A percentile compares a stretch with the other conserved stretches of the same genome.
These are phyloP conservation scores for Hypoxylon sp. DNA, from an alignment of 2,329 filamentous ascomycete genomes.

Conservation along the genomic window DNA sequence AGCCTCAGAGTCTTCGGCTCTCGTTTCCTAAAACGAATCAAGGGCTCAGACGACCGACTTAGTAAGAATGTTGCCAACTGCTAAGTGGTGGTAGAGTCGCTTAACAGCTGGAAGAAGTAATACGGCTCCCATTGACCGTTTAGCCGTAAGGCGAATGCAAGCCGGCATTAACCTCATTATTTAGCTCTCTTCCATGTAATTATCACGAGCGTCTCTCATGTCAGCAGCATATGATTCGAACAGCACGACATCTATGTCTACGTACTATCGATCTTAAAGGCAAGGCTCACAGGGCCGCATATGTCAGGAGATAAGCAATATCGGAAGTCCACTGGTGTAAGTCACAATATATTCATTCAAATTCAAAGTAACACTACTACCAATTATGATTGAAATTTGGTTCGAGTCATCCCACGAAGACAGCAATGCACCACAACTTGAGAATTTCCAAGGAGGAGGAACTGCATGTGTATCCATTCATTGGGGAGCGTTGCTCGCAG, in stretches of 20 bases:
- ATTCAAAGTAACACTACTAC: conserved; percentile 24
- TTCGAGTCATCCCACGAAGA: conserved; percentile 23
- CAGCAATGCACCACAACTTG: conserved; percentile 7
- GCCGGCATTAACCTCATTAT: conserved; percentile 9
- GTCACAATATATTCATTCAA: conserved; percentile 13
- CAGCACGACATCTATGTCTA: neutral
- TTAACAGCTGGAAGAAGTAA: neutral
- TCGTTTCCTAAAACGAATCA: conserved; percentile 6
- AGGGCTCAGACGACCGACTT: neutral
- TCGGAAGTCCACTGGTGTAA: conserved; percentile 17
- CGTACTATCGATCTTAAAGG: conserved; percentile 7
- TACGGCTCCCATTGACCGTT: neutral
- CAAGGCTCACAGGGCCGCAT: neutral
- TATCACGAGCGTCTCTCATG: conserved; percentile 1
- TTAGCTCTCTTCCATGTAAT: neutral
- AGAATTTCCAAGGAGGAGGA: neutral
- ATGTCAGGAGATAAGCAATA: conserved; percentile 22
- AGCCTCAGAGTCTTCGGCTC: conserved; percentile 11
- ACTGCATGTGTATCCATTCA: conserved; percentile 25
- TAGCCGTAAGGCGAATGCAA: conserved; percentile 3
- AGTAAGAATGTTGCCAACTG: conserved; percentile 8
- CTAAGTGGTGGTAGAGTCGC: conserved; percentile 3
- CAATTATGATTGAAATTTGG: conserved; percentile 15
- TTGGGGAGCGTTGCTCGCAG: conserved; percentile 23
- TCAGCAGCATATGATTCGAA: conserved; percentile 11